phyloP scores from a whole-genome alignment of 768 basidiomycete species.

The Melanogaster broomeanus region DNA sequence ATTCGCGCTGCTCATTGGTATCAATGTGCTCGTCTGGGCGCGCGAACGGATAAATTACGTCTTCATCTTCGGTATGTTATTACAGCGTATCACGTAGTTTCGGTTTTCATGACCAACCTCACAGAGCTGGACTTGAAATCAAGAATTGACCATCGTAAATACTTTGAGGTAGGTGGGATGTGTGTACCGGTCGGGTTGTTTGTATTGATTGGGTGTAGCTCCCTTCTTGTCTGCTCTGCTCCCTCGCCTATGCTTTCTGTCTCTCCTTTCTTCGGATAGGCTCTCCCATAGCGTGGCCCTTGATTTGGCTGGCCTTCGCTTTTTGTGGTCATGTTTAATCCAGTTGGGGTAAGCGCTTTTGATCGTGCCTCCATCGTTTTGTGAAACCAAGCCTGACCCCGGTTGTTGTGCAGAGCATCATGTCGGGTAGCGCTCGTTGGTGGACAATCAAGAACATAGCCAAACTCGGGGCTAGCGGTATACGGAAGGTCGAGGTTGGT shows the following conservation, averaged over 20 bases:
- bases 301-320: conserved; percentile 78
- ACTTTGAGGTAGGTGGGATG: conserved; percentile 54
- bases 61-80: conserved; percentile 79
- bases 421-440: conserved; percentile 48
- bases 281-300: conserved; percentile 74
- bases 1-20: conserved; percentile 73
- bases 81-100: not conserved
- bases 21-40: conserved; percentile 84
- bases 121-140: conserved; percentile 71
- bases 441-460: conserved; percentile 75
- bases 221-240: conserved; percentile 75
- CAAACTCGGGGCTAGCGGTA: conserved; percentile 69
- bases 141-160: conserved; percentile 77
- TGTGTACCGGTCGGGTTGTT: not conserved
- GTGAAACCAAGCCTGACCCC: not conserved
- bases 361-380: not conserved
- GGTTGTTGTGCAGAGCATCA: conserved; percentile 50
- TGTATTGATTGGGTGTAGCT: conserved; percentile 47
- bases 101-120: not conserved
- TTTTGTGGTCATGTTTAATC: conserved; percentile 65
- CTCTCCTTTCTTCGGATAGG: conserved; percentile 75
- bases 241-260: conserved; percentile 81
- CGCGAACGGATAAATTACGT: conserved; percentile 82
- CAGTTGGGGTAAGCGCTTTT: conserved; percentile 53
- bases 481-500: conserved; percentile 70